Conservation (phyloP, 2,329 filamentous ascomycete species). For the Ascochyta lentis region DNA sequence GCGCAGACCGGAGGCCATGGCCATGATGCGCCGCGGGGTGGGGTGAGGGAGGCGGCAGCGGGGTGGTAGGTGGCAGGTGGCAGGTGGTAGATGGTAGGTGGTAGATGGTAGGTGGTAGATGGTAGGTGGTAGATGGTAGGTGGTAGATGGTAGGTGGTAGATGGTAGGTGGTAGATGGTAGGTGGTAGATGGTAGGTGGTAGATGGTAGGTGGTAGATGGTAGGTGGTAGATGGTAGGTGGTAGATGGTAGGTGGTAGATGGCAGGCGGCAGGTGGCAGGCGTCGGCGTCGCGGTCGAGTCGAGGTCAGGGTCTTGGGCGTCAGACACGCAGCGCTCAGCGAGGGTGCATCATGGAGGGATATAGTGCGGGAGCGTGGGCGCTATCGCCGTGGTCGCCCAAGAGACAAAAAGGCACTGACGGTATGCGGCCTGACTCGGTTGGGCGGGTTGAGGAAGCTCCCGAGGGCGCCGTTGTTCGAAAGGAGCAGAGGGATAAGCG, state of each 20-base stretch:
- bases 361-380: constrained; percentile 8
- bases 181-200: too few relatives aligned
- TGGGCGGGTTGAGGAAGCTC: constrained; percentile 6
- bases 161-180: too few relatives aligned
- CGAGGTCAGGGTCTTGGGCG: neutral
- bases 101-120: too few relatives aligned
- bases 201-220: too few relatives aligned
- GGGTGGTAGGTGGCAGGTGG: neutral
- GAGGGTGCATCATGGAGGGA: constrained; percentile 11
- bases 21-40: constrained; percentile 28
- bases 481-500: constrained; percentile 1
- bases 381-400: constrained; percentile 11
- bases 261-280: neutral
- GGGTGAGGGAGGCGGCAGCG: neutral
- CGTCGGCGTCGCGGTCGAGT: neutral
- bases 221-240: too few relatives aligned
- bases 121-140: too few relatives aligned
- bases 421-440: constrained; percentile 7
- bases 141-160: too few relatives aligned
- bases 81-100: neutral
- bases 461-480: constrained; percentile 15
- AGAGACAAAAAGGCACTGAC: neutral
- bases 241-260: neutral
- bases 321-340: constrained; percentile 15
- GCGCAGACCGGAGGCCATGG: constrained; percentile 26